Evolutionary conservation across 768 basidiomycete species (phyloP).

Genomic region (Auriscalpium microsporum): DNA sequence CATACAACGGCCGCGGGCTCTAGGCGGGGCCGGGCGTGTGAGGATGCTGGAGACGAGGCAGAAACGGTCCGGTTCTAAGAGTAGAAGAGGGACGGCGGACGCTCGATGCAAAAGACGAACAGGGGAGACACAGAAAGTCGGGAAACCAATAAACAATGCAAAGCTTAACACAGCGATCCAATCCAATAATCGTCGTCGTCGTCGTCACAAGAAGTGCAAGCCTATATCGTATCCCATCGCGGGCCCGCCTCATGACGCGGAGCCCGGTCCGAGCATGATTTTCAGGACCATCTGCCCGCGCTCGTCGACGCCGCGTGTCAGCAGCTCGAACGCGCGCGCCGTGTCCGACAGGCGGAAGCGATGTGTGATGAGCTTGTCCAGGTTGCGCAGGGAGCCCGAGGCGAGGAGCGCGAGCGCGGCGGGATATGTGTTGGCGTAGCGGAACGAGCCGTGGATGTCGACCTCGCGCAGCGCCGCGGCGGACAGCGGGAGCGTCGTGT

Average conservation of each 20-base stretch:
- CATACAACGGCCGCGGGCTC: too few relatives aligned
- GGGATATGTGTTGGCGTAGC: constrained; percentile 85
- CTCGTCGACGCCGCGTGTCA: constrained; percentile 71
- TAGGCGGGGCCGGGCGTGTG: too few relatives aligned
- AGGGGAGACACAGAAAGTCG: too few relatives aligned
- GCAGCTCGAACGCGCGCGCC: constrained; percentile 71
- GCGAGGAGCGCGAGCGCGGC: constrained; percentile 66
- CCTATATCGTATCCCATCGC: too few relatives aligned
- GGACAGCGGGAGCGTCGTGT: constrained; percentile 74
- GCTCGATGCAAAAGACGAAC: too few relatives aligned
- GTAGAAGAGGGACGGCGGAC: too few relatives aligned
- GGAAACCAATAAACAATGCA: too few relatives aligned
- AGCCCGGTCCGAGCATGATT: constrained; percentile 58
- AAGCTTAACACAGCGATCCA: too few relatives aligned
- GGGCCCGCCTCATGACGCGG: not conserved
- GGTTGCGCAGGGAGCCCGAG: constrained; percentile 53
- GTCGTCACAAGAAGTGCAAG: too few relatives aligned
- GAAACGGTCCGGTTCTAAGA: too few relatives aligned
- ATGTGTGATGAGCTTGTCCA: constrained; percentile 75
- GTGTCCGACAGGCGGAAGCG: constrained; percentile 59
- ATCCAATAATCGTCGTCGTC: too few relatives aligned
- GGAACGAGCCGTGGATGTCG: constrained; percentile 87
- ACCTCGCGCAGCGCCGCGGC: constrained; percentile 82
- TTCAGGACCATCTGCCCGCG: constrained; percentile 81
- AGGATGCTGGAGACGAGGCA: too few relatives aligned